Percentiles rank a stretch among this genome's conserved stretches.
Conservation (phyloP, 345 rosid genomes). For the Microthlaspi erraticum region DNA sequence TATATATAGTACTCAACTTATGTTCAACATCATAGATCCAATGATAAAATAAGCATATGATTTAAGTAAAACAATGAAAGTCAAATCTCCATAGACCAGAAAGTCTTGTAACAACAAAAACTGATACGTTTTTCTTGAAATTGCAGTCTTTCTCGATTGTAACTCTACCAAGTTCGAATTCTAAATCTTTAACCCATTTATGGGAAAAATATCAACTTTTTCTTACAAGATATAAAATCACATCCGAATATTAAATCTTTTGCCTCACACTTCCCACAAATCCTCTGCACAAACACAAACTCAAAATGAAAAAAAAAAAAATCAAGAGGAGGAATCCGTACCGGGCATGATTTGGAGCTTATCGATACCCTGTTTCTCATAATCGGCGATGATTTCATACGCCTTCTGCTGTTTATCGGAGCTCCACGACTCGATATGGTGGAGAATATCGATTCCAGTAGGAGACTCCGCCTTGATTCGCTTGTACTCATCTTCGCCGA, state of each 20-base stretch:
- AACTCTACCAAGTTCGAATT: constrained; percentile 18
- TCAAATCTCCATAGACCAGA: constrained; percentile 12
- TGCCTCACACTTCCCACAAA: not conserved
- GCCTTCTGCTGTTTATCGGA: constrained; percentile 67
- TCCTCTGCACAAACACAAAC: constrained; percentile 24
- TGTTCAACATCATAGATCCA: constrained; percentile 12
- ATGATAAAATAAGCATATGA: not conserved
- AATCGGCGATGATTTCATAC: constrained; percentile 65
- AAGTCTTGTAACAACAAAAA: constrained; percentile 4
- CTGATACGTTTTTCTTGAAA: not conserved
- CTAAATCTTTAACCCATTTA: not conserved
- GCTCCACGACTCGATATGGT: constrained; percentile 74
- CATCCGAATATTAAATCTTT: not conserved
- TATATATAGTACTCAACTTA: not conserved
- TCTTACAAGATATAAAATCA: no score
- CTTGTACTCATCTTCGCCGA: constrained; percentile 75
- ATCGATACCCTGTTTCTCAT: constrained; percentile 77
- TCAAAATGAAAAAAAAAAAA: not conserved
- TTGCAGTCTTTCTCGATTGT: not conserved
- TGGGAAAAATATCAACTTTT: no score
- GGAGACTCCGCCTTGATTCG: constrained; percentile 72
- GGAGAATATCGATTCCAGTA: constrained; percentile 81
- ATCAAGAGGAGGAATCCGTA: constrained; percentile 32
- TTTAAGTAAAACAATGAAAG: not conserved
- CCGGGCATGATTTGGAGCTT: constrained; percentile 95